A percentile compares a stretch with the other conserved stretches of the same genome.
Conservation (phyloP, 208 protist genomes). For the Angomonas deanei region DNA sequence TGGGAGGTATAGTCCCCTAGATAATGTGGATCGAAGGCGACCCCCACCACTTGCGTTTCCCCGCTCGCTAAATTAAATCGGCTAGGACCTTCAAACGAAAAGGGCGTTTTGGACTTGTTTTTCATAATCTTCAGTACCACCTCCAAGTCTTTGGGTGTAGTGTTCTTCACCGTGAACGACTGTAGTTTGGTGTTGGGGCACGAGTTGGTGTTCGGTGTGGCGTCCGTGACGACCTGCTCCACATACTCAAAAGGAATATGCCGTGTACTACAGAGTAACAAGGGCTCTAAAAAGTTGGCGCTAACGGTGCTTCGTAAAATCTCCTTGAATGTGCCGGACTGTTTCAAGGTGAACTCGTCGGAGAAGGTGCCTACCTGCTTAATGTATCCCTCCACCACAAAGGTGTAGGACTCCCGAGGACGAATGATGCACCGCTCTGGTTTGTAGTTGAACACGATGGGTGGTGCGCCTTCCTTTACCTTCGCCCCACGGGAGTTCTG, state of each 20-base stretch:
- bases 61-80: constrained; percentile 62
- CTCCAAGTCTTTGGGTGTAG: constrained; percentile 71
- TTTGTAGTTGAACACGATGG: constrained; percentile 67
- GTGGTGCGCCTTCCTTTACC: constrained; percentile 57
- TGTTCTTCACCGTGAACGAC: constrained; percentile 88
- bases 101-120: constrained; percentile 36
- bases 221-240: constrained; percentile 20
- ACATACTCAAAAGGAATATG: constrained; percentile 84
- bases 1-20: constrained; percentile 75
- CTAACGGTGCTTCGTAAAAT: constrained; percentile 65
- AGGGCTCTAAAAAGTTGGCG: constrained; percentile 82
- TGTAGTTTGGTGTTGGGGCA: constrained; percentile 24
- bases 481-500: constrained; percentile 54
- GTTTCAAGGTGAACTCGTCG: constrained; percentile 84
- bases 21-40: constrained; percentile 87
- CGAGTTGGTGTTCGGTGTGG: background rate
- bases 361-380: constrained; percentile 41
- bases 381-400: constrained; percentile 57
- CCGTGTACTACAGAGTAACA: constrained; percentile 72
- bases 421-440: constrained; percentile 79
- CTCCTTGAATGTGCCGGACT: constrained; percentile 68
- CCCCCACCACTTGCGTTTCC: constrained; percentile 71
- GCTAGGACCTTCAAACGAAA: constrained; percentile 52
- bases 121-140: constrained; percentile 51
- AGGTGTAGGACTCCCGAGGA: constrained; percentile 35